Conservation (phyloP, 768 basidiomycete genomes). For the Tephrocybe sp. region DNA sequence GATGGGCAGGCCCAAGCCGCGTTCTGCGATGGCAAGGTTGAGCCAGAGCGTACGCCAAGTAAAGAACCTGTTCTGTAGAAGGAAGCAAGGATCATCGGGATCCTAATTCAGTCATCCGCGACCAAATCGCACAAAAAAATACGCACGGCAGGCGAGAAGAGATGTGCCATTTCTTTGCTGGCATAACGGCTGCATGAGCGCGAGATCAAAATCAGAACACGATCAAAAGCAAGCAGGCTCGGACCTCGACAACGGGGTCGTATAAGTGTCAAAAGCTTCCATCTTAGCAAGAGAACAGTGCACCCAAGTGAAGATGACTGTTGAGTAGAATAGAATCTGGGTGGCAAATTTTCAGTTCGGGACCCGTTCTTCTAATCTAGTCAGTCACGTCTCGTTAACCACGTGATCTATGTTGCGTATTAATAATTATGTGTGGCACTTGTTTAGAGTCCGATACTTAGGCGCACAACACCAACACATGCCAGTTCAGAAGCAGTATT, state of each 20-base stretch:
- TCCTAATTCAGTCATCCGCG: not conserved
- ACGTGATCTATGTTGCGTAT: no score
- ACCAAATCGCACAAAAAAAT: slow-evolving; percentile 4
- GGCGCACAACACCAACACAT: not conserved
- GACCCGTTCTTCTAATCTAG: no score
- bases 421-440: no score
- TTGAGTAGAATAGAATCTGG: not conserved
- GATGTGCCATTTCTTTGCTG: slow-evolving; percentile 96
- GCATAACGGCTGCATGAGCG: slow-evolving; percentile 82
- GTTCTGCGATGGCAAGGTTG: slow-evolving; percentile 94
- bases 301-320: not conserved
- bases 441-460: not conserved
- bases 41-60: slow-evolving; percentile 98
- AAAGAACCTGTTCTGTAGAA: slow-evolving; percentile 80
- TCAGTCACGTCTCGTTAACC: no score
- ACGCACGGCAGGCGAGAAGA: slow-evolving; percentile 92
- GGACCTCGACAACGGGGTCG: slow-evolving; percentile 80
- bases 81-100: not conserved
- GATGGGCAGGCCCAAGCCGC: slow-evolving; percentile 90
- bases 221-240: slow-evolving; percentile 10
- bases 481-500: no score
- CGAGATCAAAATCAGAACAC: slow-evolving; percentile 9
- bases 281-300: slow-evolving; percentile 21
- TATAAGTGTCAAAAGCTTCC: slow-evolving; percentile 73
- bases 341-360: slow-evolving; percentile 4